Evolutionary conservation across 495 filamentous ascomycete genomes (phyloP).

Genomic region (Aspergillus cristatus): DNA sequence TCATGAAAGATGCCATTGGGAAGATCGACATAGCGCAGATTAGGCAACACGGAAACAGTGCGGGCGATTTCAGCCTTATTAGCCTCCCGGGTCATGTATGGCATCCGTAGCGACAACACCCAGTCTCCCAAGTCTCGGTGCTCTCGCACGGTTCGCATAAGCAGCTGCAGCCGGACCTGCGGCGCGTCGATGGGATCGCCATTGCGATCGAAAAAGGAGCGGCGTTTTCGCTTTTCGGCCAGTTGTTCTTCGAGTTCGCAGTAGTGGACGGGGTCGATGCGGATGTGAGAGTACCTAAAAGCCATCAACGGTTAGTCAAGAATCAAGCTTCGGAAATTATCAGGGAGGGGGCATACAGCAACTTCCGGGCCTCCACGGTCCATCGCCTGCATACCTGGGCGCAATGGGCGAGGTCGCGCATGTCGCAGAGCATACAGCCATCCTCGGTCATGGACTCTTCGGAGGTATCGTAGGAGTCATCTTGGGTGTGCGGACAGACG

Average conservation of each 20-base stretch:
- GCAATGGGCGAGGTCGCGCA: conserved; percentile 81
- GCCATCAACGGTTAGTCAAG: neutral
- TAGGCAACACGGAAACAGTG: conserved; percentile 74
- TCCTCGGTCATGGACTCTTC: conserved; percentile 75
- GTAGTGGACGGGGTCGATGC: conserved; percentile 92
- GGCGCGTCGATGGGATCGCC: conserved; percentile 71
- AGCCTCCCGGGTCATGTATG: conserved; percentile 94
- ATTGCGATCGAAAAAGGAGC: conserved; percentile 65
- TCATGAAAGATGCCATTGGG: conserved; percentile 72
- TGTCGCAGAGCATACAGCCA: conserved; percentile 92
- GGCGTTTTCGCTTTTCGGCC: conserved; percentile 63
- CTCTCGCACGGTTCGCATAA: conserved; percentile 74
- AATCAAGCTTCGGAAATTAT: neutral
- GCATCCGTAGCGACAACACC: conserved; percentile 74
- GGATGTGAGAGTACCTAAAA: conserved; percentile 73
- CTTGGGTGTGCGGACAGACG: conserved; percentile 74
- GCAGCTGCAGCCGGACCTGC: conserved; percentile 61
- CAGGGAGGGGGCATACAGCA: conserved; percentile 41
- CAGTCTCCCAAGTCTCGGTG: conserved; percentile 53
- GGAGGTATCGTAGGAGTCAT: conserved; percentile 69
- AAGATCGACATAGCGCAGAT: conserved; percentile 83
- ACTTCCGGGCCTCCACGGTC: conserved; percentile 41
- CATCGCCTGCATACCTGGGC: conserved; percentile 64
- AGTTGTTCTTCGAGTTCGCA: conserved; percentile 78
- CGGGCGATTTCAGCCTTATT: conserved; percentile 77